Base-by-base conservation (phyloP, 1,284 basidiomycete species). In the Veloporphyrellus conicus region DNA sequence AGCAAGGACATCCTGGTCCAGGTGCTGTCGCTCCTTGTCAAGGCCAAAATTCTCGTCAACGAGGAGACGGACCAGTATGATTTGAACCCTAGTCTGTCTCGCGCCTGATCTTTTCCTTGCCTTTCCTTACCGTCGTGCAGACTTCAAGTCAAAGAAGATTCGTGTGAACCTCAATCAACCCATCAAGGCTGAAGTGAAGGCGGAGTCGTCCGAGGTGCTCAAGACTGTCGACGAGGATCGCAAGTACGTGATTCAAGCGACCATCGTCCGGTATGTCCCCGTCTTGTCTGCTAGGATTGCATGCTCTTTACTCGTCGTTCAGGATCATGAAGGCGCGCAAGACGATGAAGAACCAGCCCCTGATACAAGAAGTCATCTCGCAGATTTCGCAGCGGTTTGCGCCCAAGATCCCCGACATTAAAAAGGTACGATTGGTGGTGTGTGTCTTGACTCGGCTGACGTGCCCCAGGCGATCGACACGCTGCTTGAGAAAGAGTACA, bases 321-420 rank as follows among this genome's bases (percentile, higher is more conserved):
- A 90, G 93, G 48, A 90, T 98, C 68, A 97, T 98, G 95, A 98
- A 98, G 72, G 92, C 93, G 19, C 82, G 95, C 49, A 95, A 96
- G 82, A 92, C 90, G 52, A 88, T 98, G 85, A 95, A 95, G 76
- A 95, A 98, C 71, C 90, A 94, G 67, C 79, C 84, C 0, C 73
- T 99, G 54, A 93, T 99, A 54, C 88, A 91, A 61, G 96, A 99
- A 65, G 93, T 97, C 53, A 93, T 94, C 52, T 82, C 84, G 2
- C 92, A 93, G 67, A 92, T 98, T 57, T 87, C 88, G 29, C 79
- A 88, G 60, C 81, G 93, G 43, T 95, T 95, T 69, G 79, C 85
- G 35, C 93, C 93, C 15, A 89, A 89, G 74, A 88, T 95, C 49
- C 84, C 88, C 3, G 92, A 94, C 65, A 93, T 95, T 72, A 91